phyloP scores from a whole-genome alignment of 805 yeast genomes.

The Candida nitratophila region DNA sequence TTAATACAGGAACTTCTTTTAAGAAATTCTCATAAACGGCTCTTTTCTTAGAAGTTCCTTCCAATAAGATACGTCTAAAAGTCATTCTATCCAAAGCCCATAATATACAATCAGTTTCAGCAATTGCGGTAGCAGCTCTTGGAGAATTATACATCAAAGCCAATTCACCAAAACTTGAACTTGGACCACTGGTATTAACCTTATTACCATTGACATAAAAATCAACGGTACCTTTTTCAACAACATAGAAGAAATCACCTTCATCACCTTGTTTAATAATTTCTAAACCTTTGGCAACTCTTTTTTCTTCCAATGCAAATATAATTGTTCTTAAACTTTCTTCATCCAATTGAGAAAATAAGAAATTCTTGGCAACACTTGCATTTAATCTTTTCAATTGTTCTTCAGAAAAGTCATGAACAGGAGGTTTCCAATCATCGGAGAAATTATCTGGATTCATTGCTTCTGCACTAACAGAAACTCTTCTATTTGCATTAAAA shows the following conservation, averaged over 20 bases:
- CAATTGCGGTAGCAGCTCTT: slow-evolving; percentile 90
- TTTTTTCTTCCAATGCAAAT: slow-evolving; percentile 74
- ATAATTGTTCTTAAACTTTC: slow-evolving; percentile 73
- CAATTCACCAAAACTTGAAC: slow-evolving; percentile 91
- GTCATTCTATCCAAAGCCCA: slow-evolving; percentile 95
- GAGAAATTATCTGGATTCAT: slow-evolving; percentile 65
- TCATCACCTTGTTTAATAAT: slow-evolving; percentile 89
- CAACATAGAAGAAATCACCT: slow-evolving; percentile 86
- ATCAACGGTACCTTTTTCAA: slow-evolving; percentile 80
- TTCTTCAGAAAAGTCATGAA: slow-evolving; percentile 50
- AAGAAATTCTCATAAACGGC: slow-evolving; percentile 84
- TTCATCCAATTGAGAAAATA: slow-evolving; percentile 77
- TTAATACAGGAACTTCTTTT: slow-evolving; percentile 77
- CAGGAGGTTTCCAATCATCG: slow-evolving; percentile 70
- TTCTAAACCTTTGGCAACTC: slow-evolving; percentile 48
- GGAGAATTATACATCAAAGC: slow-evolving; percentile 98
- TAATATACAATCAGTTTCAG: slow-evolving; percentile 61
- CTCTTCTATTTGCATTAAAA: slow-evolving; percentile 77
- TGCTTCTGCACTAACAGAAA: slow-evolving; percentile 87
- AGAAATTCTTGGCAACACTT: slow-evolving; percentile 72
- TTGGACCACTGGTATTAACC: slow-evolving; percentile 73
- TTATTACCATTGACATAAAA: slow-evolving; percentile 64
- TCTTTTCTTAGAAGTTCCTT: slow-evolving; percentile 86
- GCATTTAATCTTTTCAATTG: slow-evolving; percentile 64
- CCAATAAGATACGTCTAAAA: slow-evolving; percentile 84